Percentiles rank a stretch among this genome's conserved stretches.
These are phyloP conservation scores for Salix udensis DNA, from an alignment of 345 rosid genomes.

Conservation along the genomic window DNA sequence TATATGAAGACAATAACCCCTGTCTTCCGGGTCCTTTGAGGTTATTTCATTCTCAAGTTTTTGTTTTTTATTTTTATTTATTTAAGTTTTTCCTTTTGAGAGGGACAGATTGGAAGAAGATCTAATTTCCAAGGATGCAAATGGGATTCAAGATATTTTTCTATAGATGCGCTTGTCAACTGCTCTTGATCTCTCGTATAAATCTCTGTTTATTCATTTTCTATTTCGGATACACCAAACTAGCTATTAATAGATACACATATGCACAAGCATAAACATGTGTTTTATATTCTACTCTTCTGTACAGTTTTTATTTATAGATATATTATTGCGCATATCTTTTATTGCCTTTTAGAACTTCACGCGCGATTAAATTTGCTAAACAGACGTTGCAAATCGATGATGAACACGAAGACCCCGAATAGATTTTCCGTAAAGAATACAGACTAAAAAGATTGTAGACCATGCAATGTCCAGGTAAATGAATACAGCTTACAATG, in stretches of 20 bases:
- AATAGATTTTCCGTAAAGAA: neutral
- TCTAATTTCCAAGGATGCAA: conserved; percentile 16
- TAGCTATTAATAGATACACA: neutral
- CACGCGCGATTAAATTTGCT: neutral
- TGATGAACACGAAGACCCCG: neutral
- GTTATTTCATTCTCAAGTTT: conserved; percentile 8
- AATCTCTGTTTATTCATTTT: neutral
- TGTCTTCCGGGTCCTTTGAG: conserved; percentile 34
- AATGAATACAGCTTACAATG: no score
- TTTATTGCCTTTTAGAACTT: neutral
- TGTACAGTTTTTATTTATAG: neutral
- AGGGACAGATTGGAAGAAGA: conserved; percentile 30
- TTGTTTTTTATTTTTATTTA: neutral
- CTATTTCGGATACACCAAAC: neutral
- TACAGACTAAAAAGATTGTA: neutral
- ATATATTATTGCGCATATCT: neutral
- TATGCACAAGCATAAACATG: neutral
- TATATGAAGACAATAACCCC: conserved; percentile 37
- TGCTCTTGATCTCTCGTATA: neutral
- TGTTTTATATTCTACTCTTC: neutral
- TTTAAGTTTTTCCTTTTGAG: neutral
- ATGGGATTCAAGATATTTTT: conserved; percentile 3
- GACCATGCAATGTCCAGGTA: no score
- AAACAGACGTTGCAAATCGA: neutral
- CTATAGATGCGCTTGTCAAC: conserved; percentile 14